A percentile compares a stretch with the other conserved stretches of the same genome.
Evolutionary conservation across 768 basidiomycete species (phyloP).

Genomic region (Leccinum uliginosum): DNA sequence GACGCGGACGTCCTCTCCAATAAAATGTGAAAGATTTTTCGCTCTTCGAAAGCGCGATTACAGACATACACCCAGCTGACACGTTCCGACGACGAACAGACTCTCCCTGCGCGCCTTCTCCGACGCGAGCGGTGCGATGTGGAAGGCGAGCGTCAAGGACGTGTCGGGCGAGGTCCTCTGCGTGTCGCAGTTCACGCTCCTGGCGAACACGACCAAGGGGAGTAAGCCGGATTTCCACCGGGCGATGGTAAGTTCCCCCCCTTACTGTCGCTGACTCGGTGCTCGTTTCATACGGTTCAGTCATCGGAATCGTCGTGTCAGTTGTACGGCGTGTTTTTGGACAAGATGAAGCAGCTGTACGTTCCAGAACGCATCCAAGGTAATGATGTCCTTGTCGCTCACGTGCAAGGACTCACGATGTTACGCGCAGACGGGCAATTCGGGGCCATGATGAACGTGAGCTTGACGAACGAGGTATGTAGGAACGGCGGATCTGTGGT

Average conservation of each 20-base stretch:
- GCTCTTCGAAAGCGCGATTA: constrained; percentile 13
- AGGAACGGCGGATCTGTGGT: neutral
- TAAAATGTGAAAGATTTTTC: constrained; percentile 73
- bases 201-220: constrained; percentile 84
- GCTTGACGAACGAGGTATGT: constrained; percentile 78
- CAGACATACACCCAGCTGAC: neutral
- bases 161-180: constrained; percentile 88
- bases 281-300: constrained; percentile 22
- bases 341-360: constrained; percentile 62
- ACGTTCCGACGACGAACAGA: constrained; percentile 34
- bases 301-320: constrained; percentile 59
- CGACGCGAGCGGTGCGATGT: constrained; percentile 60
- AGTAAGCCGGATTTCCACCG: constrained; percentile 90
- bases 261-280: neutral
- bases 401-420: neutral
- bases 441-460: constrained; percentile 95
- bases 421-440: constrained; percentile 73
- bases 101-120: constrained; percentile 72
- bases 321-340: constrained; percentile 71
- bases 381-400: constrained; percentile 18
- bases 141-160: constrained; percentile 87
- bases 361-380: constrained; percentile 77
- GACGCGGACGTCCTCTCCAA: constrained; percentile 73
- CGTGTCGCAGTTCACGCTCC: constrained; percentile 90
- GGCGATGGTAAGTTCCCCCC: constrained; percentile 68